These are phyloP conservation scores for Apiotrichum sp. DNA, from an alignment of 1,284 basidiomycete genomes.

Conservation along the genomic window DNA sequence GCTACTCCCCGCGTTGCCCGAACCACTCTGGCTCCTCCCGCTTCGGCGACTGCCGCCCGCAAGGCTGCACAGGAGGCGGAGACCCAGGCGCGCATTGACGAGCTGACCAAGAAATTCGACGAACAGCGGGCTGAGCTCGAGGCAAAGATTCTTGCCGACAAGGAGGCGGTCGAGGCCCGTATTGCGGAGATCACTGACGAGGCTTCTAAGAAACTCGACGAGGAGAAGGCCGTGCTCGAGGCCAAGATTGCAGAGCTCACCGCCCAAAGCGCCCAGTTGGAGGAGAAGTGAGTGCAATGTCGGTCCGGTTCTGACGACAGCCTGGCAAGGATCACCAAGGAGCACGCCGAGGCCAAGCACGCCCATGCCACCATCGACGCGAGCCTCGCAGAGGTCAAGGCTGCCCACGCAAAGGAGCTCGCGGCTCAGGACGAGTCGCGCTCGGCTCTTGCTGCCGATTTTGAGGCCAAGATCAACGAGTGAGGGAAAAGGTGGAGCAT, in stretches of 20 bases:
- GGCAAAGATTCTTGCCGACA: conserved; percentile 13
- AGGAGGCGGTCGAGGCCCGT: conserved; percentile 2
- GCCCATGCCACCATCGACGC: conserved; percentile 4
- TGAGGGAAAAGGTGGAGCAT: not conserved
- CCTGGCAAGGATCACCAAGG: conserved; percentile 8
- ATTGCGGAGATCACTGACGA: conserved; percentile 9
- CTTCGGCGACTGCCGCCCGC: not conserved
- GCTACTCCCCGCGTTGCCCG: conserved; percentile 4
- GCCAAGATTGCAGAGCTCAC: conserved; percentile 17
- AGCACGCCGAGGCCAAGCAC: conserved; percentile 5
- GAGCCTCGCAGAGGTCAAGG: conserved; percentile 14
- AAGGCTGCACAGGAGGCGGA: conserved; percentile 10
- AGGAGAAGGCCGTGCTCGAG: conserved; percentile 21
- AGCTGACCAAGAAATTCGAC: conserved; percentile 15
- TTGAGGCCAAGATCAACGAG: conserved; percentile 14
- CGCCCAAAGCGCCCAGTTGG: conserved; percentile 18
- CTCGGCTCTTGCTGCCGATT: conserved; percentile 2
- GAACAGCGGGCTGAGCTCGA: conserved; percentile 22
- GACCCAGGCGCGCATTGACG: conserved; percentile 12
- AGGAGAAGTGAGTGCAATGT: conserved; percentile 30
- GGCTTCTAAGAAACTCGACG: conserved; percentile 9
- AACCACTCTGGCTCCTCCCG: conserved; percentile 6
- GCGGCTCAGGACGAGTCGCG: conserved; percentile 3
- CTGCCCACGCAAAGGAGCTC: conserved; percentile 6
- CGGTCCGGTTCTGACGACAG: not conserved